Conservation (phyloP, 1,284 basidiomycete species). For the Ustilago trichophora region DNA sequence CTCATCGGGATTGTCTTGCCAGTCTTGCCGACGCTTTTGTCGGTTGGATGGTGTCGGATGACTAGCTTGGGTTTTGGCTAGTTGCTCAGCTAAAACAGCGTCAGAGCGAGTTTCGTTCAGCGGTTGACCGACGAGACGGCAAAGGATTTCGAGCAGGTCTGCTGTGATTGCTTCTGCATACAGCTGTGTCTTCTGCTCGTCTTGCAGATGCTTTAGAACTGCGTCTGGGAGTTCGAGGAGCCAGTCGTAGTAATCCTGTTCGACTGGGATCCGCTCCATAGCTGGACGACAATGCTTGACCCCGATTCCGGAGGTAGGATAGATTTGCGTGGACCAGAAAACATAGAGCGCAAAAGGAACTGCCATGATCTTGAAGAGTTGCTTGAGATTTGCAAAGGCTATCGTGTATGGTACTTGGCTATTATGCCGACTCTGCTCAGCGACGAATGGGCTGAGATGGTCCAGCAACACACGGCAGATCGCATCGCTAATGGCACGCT, state of each 20-base stretch:
- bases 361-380: constrained; percentile 18
- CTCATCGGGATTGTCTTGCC: constrained; percentile 1
- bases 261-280: constrained; percentile 31
- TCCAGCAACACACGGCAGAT: constrained; percentile 36
- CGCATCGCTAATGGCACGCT: constrained; percentile 15
- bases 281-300: constrained; percentile 34
- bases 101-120: background rate
- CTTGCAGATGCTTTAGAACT: constrained; percentile 12
- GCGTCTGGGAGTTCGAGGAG: constrained; percentile 21
- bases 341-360: constrained; percentile 31
- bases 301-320: constrained; percentile 30
- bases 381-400: constrained; percentile 13
- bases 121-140: constrained; percentile 17
- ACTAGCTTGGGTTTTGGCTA: background rate
- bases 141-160: constrained; percentile 24
- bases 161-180: constrained; percentile 11
- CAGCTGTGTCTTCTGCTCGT: constrained; percentile 6
- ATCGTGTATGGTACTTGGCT: background rate
- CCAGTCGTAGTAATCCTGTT: constrained; percentile 34
- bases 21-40: background rate
- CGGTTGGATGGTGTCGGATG: background rate
- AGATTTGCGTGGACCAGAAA: constrained; percentile 37
- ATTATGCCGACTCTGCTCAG: background rate
- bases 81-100: background rate
- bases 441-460: constrained; percentile 8